Evolutionary conservation across 116 monocot genomes (phyloP).

Genomic region (Cymodocea nodosa): DNA sequence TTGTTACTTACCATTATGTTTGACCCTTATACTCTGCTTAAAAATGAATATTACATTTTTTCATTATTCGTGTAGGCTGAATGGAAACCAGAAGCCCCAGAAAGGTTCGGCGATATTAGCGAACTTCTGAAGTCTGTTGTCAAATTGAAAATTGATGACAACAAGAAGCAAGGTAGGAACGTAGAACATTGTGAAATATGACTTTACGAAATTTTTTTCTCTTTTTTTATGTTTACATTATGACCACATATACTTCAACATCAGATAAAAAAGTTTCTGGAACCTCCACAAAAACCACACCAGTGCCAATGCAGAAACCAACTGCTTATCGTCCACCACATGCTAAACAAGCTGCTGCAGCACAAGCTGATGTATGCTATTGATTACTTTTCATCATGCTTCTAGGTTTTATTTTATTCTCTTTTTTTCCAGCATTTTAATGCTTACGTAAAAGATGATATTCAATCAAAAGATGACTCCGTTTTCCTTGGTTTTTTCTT

Average conservation of each 20-base stretch:
- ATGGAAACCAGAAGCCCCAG: constrained; percentile 91
- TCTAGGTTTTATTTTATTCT: background rate
- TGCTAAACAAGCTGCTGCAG: constrained; percentile 58
- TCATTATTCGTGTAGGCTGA: constrained; percentile 45
- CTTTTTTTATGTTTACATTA: constrained; percentile 3
- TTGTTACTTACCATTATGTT: too few relatives aligned
- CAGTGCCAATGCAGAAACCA: constrained; percentile 44
- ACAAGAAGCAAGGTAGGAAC: constrained; percentile 53
- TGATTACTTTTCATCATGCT: constrained; percentile 3
- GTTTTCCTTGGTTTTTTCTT: too few relatives aligned
- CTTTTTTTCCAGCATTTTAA: too few relatives aligned
- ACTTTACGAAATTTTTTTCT: background rate
- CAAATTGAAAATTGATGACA: constrained; percentile 54
- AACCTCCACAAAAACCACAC: constrained; percentile 26
- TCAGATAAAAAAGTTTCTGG: constrained; percentile 36
- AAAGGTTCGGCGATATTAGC: constrained; percentile 53
- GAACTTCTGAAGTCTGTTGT: constrained; percentile 57
- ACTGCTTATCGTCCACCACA: constrained; percentile 89
- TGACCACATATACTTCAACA: constrained; percentile 10
- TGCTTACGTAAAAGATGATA: too few relatives aligned
- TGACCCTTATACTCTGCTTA: background rate
- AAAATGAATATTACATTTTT: background rate
- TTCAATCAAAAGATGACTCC: too few relatives aligned
- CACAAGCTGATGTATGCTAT: constrained; percentile 66
- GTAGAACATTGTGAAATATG: background rate